Base-by-base conservation (phyloP, 495 filamentous ascomycete species). In the Rostrohypoxylon terebratum region DNA sequence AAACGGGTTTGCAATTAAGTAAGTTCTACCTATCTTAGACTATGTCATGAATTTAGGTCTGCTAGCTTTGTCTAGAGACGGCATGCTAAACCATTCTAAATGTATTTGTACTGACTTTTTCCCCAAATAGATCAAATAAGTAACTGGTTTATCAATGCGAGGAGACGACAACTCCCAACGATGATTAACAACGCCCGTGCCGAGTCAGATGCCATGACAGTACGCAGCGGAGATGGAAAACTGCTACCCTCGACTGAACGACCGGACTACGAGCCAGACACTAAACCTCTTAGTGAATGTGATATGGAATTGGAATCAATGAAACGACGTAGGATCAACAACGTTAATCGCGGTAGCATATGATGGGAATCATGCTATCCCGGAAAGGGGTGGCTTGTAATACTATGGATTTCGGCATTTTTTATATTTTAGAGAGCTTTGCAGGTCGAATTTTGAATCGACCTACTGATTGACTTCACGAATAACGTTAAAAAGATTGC, bases 111-210 rank as follows among this genome's bases (percentile, higher is more conserved):
- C 63, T 67, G 60, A 77, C 73, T 31, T 28, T 40, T 9, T 23
- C 28, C 18, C 44, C 18, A 40, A 47, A 45, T 70, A 81, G 82
- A 83, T 72, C 79, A 97, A 87, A 93, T 97, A 59, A 94, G 92
- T 68, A 97, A 97, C 76, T 97, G 94, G 94, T 97, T 97, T 79
- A 97, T 97, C 79, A 97, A 97, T 74, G 93, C 93, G 9, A 87
- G 94, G 59, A 85, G 94, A 50, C 88, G 94, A 45, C 90, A 93
- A 68, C 79, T 94, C n/a, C 93, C 93, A 16, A 81, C 81, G 20
- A 81, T 93, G 63, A 84, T 89, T 25, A 89, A 87, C 40, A 80
- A 83, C 66, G 83, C 83, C 0, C 75, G 77, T n/a, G 81, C 79
- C 20, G 82, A 84, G 72, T 74, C 77, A 4, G 79, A 79, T 14